Evolutionary conservation across 805 yeast species (phyloP).

Genomic region (Soucietia sequanensis): DNA sequence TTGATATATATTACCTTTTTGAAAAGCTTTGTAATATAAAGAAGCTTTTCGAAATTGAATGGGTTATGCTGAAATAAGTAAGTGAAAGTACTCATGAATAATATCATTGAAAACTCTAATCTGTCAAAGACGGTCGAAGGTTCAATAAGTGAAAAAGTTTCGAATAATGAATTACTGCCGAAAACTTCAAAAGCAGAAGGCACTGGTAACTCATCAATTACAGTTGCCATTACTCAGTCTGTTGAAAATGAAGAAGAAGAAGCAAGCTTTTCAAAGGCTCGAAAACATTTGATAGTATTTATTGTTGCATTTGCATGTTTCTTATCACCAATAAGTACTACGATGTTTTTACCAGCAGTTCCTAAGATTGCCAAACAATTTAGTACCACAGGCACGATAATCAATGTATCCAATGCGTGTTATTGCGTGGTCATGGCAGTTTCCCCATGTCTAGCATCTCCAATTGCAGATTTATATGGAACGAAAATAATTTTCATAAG

Average conservation of each 20-base stretch:
- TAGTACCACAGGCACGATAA: conserved; percentile 40
- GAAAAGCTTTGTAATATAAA: no score
- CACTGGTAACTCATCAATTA: no score
- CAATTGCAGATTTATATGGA: conserved; percentile 48
- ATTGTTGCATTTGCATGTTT: conserved; percentile 12
- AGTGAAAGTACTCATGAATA: no score
- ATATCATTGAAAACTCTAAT: no score
- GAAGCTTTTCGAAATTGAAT: no score
- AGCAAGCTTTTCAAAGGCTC: background rate
- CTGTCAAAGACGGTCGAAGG: no score
- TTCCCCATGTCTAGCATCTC: conserved; percentile 45
- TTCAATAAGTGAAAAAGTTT: no score
- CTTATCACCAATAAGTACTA: conserved; percentile 36
- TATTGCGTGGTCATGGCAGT: conserved; percentile 46
- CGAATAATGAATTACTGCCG: background rate
- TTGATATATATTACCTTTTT: no score
- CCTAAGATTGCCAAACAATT: conserved; percentile 41
- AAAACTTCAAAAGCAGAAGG: no score
- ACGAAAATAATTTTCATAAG: conserved; percentile 36
- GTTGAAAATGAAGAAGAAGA: background rate
- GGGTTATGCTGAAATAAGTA: no score
- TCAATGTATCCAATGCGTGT: conserved; percentile 45
- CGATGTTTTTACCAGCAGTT: conserved; percentile 48
- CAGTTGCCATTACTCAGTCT: no score
- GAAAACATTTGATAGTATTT: background rate